Evolutionary conservation across 163 green algal species (phyloP).

Genomic region (Volvox carteri): DNA sequence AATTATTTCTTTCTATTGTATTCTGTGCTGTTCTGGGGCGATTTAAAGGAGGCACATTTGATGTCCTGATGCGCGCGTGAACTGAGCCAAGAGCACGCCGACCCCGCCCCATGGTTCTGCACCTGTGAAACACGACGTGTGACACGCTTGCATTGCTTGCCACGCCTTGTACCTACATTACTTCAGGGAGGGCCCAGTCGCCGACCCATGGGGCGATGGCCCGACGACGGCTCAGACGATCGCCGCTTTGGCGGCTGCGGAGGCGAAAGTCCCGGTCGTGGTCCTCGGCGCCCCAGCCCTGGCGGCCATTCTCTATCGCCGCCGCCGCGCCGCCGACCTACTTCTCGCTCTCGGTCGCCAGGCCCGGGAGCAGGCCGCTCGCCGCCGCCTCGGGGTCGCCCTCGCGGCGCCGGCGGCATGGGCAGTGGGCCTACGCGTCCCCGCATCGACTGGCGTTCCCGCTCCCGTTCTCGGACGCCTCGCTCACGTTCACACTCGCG

Average conservation of each 20-base stretch:
- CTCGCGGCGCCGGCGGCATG: not conserved
- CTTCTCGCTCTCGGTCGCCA: constrained; percentile 15
- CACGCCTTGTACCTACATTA: too few relatives aligned
- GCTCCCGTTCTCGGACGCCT: constrained; percentile 26
- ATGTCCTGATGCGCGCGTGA: too few relatives aligned
- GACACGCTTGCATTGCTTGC: too few relatives aligned
- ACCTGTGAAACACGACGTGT: too few relatives aligned
- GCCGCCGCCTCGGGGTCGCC: constrained; percentile 10
- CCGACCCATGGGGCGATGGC: constrained; percentile 15
- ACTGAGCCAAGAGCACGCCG: too few relatives aligned
- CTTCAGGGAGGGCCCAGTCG: constrained; percentile 18
- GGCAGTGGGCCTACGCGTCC: not conserved
- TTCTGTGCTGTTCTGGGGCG: too few relatives aligned
- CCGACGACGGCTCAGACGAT: constrained; percentile 11
- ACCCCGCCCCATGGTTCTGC: too few relatives aligned
- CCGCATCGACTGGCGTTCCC: not conserved
- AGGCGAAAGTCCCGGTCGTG: constrained; percentile 21
- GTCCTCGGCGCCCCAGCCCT: constrained; percentile 25
- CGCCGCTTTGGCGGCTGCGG: not conserved
- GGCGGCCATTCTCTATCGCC: constrained; percentile 34
- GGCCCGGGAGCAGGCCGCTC: not conserved
- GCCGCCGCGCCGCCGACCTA: not conserved
- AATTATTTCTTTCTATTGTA: too few relatives aligned
- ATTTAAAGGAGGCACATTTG: too few relatives aligned
- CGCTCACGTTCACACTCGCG: constrained; percentile 28